phyloP scores from a whole-genome alignment of 1,139 yeast species.

The Lodderomyces oxycetoniae region DNA sequence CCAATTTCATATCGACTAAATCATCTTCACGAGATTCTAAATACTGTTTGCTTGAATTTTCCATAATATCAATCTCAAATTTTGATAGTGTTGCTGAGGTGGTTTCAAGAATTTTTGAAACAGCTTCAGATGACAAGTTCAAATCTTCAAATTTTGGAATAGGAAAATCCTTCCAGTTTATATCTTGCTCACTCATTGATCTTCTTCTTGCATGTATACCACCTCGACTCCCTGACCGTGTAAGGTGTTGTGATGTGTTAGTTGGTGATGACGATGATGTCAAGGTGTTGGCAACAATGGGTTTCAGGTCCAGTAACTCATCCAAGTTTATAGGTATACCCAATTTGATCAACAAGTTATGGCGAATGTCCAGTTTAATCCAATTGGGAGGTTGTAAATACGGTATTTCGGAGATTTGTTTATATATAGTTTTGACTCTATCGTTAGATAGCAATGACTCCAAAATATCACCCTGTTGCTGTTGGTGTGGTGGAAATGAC shows the following conservation, averaged over 20 bases:
- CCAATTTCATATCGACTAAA: constrained; percentile 23
- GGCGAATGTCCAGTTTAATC: constrained; percentile 54
- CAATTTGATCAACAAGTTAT: constrained; percentile 49
- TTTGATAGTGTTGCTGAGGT: constrained; percentile 27
- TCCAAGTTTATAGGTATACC: constrained; percentile 61
- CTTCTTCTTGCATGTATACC: constrained; percentile 14
- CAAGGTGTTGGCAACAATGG: neutral
- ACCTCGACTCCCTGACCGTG: neutral
- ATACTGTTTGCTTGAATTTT: constrained; percentile 28
- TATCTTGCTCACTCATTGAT: constrained; percentile 25
- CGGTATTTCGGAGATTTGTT: constrained; percentile 37
- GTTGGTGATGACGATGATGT: neutral
- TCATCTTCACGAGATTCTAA: constrained; percentile 16
- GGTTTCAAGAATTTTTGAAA: constrained; percentile 15
- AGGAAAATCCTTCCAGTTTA: constrained; percentile 30
- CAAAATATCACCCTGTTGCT: neutral
- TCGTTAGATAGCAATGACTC: constrained; percentile 19
- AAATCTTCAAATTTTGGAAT: constrained; percentile 26
- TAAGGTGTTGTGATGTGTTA: neutral
- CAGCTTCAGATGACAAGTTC: constrained; percentile 19
- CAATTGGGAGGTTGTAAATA: constrained; percentile 51
- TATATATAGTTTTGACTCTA: constrained; percentile 26
- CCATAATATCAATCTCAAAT: constrained; percentile 35
- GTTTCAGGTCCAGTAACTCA: constrained; percentile 36
- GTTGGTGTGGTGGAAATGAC: neutral